Percentiles rank a stretch among this genome's conserved stretches.
phyloP scores from a whole-genome alignment of 768 basidiomycete genomes.

The Suillus fuscotomentosus region DNA sequence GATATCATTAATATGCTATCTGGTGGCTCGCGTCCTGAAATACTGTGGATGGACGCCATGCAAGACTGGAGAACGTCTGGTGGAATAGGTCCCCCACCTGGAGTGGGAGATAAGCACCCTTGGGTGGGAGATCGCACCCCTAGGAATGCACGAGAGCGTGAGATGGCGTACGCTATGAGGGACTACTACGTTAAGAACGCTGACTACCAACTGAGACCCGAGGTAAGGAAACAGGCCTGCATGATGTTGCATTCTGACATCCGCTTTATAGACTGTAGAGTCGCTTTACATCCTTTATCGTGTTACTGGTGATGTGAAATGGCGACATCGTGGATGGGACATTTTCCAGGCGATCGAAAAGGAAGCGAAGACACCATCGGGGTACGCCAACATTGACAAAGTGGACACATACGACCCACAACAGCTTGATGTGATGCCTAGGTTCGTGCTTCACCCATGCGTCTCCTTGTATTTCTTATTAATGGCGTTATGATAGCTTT shows the following conservation, averaged over 20 bases:
- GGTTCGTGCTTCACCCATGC: constrained; percentile 42
- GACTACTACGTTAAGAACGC: constrained; percentile 53
- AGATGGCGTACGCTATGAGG: constrained; percentile 29
- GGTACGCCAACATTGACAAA: constrained; percentile 58
- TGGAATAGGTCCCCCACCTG: constrained; percentile 48
- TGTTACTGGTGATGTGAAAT: constrained; percentile 61
- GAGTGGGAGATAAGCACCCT: constrained; percentile 39
- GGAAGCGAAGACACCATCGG: constrained; percentile 53
- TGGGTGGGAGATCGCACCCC: constrained; percentile 25
- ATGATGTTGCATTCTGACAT: not conserved
- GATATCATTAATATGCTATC: constrained; percentile 46
- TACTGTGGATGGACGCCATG: constrained; percentile 33
- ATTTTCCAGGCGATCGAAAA: constrained; percentile 68
- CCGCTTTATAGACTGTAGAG: constrained; percentile 57
- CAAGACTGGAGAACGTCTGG: constrained; percentile 49
- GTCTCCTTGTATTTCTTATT: not conserved
- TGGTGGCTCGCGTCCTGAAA: constrained; percentile 20
- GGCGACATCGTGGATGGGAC: constrained; percentile 71
- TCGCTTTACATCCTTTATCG: constrained; percentile 72
- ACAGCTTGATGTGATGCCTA: constrained; percentile 67
- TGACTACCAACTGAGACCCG: constrained; percentile 64
- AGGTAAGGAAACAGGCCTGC: constrained; percentile 42
- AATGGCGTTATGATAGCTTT: constrained; percentile 31
- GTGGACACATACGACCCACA: constrained; percentile 44
- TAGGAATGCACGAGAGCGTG: constrained; percentile 14